A percentile compares a stretch with the other conserved stretches of the same genome.
Evolutionary conservation across 345 rosid genomes (phyloP).

Genomic region (Nephelium lappaceum): DNA sequence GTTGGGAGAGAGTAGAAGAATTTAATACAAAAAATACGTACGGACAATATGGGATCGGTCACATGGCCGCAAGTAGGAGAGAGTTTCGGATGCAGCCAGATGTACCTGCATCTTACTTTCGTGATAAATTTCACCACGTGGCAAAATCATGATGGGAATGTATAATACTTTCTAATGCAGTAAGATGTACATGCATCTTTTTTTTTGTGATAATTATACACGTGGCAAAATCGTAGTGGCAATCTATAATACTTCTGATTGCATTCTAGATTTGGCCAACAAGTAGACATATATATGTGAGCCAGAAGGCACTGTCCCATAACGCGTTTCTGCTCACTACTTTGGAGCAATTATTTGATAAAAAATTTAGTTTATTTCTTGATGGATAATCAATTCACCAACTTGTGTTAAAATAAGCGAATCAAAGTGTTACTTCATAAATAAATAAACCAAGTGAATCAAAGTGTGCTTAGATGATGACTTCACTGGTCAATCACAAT

Average conservation of each 20-base stretch:
- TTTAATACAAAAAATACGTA: constrained; percentile 30
- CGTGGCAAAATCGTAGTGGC: too few relatives aligned
- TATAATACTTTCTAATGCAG: too few relatives aligned
- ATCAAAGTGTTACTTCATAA: background rate
- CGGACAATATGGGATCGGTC: constrained; percentile 41
- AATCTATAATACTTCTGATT: too few relatives aligned
- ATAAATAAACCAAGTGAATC: too few relatives aligned
- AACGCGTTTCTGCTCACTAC: constrained; percentile 20
- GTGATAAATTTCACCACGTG: too few relatives aligned
- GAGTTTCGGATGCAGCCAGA: too few relatives aligned
- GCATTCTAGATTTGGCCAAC: background rate
- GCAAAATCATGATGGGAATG: too few relatives aligned
- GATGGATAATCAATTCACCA: background rate
- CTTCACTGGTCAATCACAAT: background rate
- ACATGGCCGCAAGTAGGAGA: constrained; percentile 33
- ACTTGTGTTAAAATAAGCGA: background rate
- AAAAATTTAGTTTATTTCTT: background rate
- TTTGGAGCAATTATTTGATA: too few relatives aligned
- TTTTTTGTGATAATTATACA: too few relatives aligned
- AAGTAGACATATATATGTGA: background rate
- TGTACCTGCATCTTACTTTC: too few relatives aligned
- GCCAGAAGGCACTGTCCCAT: background rate
- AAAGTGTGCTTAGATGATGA: background rate
- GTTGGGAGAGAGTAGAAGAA: constrained; percentile 23
- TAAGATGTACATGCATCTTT: too few relatives aligned